A percentile compares a stretch with the other conserved stretches of the same genome.
phyloP scores from a whole-genome alignment of 2,329 filamentous ascomycete genomes.

The Aspergillus sp. region DNA sequence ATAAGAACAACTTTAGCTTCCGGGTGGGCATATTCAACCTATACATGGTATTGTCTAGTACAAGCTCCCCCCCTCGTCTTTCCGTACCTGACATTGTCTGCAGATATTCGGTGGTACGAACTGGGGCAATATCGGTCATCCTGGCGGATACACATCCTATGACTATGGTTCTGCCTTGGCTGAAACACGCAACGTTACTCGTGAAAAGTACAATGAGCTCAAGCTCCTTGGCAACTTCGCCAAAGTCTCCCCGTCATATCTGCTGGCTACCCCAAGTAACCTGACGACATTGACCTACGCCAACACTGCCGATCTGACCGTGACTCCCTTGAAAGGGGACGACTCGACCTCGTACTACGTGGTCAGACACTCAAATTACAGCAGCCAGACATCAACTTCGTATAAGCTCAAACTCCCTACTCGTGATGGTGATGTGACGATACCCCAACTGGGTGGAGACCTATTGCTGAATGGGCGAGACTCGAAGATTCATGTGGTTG shows the following conservation, averaged over 20 bases:
- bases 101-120: constrained; percentile 69
- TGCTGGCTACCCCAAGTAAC: constrained; percentile 50
- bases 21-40: constrained; percentile 61
- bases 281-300: constrained; percentile 35
- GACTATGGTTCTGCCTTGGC: constrained; percentile 57
- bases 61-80: background rate
- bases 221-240: constrained; percentile 70
- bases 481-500: constrained; percentile 38
- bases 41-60: constrained; percentile 54
- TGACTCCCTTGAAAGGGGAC: constrained; percentile 54
- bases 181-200: constrained; percentile 58
- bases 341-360: constrained; percentile 52
- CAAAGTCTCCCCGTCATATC: constrained; percentile 61
- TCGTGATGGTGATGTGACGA: constrained; percentile 30
- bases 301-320: constrained; percentile 48
- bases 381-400: constrained; percentile 46
- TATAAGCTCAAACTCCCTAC: constrained; percentile 56
- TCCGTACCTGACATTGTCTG: background rate
- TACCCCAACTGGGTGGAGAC: constrained; percentile 34
- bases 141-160: constrained; percentile 56
- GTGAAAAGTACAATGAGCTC: constrained; percentile 72
- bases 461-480: constrained; percentile 35
- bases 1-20: constrained; percentile 64
- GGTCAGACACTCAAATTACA: constrained; percentile 58
- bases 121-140: constrained; percentile 70